Evolutionary conservation across 768 basidiomycete species (phyloP).

Genomic region (Chalciporus pseudorubinellus): DNA sequence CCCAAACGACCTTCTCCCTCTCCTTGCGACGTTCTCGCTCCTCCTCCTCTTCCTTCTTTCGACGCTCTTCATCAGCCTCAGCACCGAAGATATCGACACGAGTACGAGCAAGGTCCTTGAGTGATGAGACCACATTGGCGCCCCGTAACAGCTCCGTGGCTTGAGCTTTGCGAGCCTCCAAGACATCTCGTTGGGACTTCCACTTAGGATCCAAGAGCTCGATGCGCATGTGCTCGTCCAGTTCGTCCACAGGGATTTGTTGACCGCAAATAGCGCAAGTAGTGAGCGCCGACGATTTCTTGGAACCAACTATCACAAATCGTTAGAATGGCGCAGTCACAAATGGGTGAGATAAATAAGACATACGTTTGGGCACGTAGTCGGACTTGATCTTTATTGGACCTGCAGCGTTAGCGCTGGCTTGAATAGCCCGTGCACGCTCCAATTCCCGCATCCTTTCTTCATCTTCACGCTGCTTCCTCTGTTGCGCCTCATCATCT

Average conservation of each 20-base stretch:
- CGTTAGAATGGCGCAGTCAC: constrained; percentile 4
- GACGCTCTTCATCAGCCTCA: constrained; percentile 86
- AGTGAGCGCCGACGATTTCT: constrained; percentile 64
- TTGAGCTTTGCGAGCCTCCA: constrained; percentile 89
- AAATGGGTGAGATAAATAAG: background rate
- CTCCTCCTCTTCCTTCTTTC: constrained; percentile 84
- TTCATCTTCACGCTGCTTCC: constrained; percentile 63
- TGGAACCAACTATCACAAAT: constrained; percentile 56
- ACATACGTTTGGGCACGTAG: constrained; percentile 90
- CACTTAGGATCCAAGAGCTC: constrained; percentile 96
- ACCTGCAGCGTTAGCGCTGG: constrained; percentile 69
- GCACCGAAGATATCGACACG: constrained; percentile 97
- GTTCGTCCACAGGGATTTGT: constrained; percentile 91
- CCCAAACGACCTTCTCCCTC: constrained; percentile 96
- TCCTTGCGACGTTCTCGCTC: constrained; percentile 80
- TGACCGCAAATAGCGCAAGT: constrained; percentile 95
- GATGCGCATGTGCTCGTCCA: constrained; percentile 98
- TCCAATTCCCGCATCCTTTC: constrained; percentile 70
- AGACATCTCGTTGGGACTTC: constrained; percentile 90
- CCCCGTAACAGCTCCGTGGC: constrained; percentile 85
- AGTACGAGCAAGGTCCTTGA: constrained; percentile 90
- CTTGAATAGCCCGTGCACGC: constrained; percentile 77
- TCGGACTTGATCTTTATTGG: constrained; percentile 96
- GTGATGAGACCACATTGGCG: constrained; percentile 90
- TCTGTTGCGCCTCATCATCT: constrained; percentile 62